phyloP scores from a whole-genome alignment of 768 basidiomycete genomes.

The Serendipita sp. region DNA sequence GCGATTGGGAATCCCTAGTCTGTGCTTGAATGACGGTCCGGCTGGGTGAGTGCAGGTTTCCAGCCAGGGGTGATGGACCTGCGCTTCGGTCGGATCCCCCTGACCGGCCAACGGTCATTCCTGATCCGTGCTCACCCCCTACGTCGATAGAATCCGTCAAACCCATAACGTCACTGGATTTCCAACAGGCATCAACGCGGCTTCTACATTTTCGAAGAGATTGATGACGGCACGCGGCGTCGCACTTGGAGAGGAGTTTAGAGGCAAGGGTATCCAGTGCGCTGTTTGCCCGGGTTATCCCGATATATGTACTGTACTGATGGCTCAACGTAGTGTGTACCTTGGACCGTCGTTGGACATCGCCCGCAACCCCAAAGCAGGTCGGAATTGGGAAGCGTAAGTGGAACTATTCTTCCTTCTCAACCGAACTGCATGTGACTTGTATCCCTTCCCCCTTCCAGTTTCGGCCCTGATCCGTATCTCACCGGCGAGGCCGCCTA shows the following conservation, averaged over 20 bases:
- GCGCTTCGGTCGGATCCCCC: constrained; percentile 9
- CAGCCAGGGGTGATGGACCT: neutral
- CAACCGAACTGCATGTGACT: neutral
- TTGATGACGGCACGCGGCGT: constrained; percentile 11
- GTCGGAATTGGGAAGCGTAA: constrained; percentile 11
- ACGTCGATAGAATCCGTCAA: neutral
- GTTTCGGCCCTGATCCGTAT: constrained; percentile 39
- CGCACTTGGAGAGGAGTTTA: constrained; percentile 11
- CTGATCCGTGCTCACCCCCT: neutral
- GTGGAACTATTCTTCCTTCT: constrained; percentile 8
- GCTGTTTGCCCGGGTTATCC: neutral
- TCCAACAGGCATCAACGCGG: neutral
- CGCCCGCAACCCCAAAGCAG: constrained; percentile 9
- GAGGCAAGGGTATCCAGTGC: constrained; percentile 12
- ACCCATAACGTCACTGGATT: neutral
- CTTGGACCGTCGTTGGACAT: constrained; percentile 13
- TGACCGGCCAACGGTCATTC: neutral
- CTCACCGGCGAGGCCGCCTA: constrained; percentile 40
- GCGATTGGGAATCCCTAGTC: constrained; percentile 10
- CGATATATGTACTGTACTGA: too few relatives aligned
- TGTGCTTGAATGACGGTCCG: constrained; percentile 12
- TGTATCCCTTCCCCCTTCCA: constrained; percentile 14
- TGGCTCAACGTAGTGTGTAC: constrained; percentile 4
- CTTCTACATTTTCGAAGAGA: constrained; percentile 9
- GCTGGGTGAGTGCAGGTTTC: constrained; percentile 6